phyloP scores from a whole-genome alignment of 2,329 filamentous ascomycete species.

The Arthrobotrys iridis region DNA sequence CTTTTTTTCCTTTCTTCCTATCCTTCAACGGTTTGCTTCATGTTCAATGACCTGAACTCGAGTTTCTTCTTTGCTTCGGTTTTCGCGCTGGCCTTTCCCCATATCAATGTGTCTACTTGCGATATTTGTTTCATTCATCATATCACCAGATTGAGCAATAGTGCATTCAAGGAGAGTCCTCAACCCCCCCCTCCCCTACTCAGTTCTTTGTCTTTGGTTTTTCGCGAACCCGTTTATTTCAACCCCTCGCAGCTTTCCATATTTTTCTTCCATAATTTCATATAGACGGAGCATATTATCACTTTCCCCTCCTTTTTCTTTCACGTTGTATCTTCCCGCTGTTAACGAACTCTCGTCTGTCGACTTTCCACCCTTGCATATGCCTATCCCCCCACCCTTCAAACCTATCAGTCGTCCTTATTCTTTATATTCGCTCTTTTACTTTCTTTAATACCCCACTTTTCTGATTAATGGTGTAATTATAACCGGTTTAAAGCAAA shows the following conservation, averaged over 20 bases:
- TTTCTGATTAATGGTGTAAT: slow-evolving; percentile 46
- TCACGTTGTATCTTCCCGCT: slow-evolving; percentile 1
- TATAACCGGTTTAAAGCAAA: slow-evolving; percentile 18
- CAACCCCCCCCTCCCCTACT: not conserved
- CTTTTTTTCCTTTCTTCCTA: not conserved
- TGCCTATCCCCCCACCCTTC: not conserved
- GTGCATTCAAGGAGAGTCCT: slow-evolving; percentile 18
- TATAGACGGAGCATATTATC: slow-evolving; percentile 43
- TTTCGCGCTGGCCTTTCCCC: not conserved
- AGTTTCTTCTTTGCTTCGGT: not conserved
- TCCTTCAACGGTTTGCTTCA: slow-evolving; percentile 34
- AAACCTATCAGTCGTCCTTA: not conserved
- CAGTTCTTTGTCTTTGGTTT: slow-evolving; percentile 30
- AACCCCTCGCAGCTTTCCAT: not conserved
- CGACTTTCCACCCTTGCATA: not conserved
- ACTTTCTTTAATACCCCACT: slow-evolving; percentile 46
- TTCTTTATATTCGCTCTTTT: not conserved
- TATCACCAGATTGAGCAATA: slow-evolving; percentile 39
- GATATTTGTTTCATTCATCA: slow-evolving; percentile 8
- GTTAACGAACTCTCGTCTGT: not conserved
- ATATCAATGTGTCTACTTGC: slow-evolving; percentile 20
- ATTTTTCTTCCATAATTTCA: slow-evolving; percentile 15
- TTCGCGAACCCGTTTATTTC: slow-evolving; percentile 19
- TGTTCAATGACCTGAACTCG: slow-evolving; percentile 21
- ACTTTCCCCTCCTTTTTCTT: not conserved